Evolutionary conservation across 192 early-diverging fungal genomes (phyloP), one percentile per base, ranked within the genome.

Genomic region (Paraglomus occultum): DNA sequence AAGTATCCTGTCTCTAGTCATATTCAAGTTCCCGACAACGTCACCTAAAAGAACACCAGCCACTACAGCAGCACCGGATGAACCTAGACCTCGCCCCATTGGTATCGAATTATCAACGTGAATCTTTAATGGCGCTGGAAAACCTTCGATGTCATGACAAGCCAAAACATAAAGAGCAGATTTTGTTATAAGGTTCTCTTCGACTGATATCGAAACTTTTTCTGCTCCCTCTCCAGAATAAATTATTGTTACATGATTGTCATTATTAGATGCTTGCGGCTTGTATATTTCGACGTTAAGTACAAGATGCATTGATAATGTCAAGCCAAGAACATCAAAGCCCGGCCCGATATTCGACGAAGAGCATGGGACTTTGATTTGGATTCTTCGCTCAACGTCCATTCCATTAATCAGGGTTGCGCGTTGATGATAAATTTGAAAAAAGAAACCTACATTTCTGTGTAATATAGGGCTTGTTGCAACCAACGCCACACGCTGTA

Each of bases 321-420:
- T 89, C 5, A 94, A 84, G 22, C 97, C 97, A 46, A 99, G 85
- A 20, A 92, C 90, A 76, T 99, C 97, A 75, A 95, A 99, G 45
- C 97, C 97, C 15, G 96, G 95, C 14, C 97, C 97, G 54, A 99
- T 89, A 78, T 99, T 99, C 62, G 97, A 90, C n/a, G 97, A 91
- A 9, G 96, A 95, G 31, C 90, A 90, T 7, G 97, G 96, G n/a
- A 95, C 93, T 20, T 75, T 80, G 77, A 99, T 94, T 58, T 79
- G 73, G 66, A 85, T 80, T 67, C 80, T 82, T 54, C 73, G 77
- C 50, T 47, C n/a, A 47, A 39, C 6, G n/a, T 5, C 22, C 65
- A 67, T 67, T n/a, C 23, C 11, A 45, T 46, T 47, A 46, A 48
- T 43, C 10, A 60, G 10, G 20, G 31, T 31, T 31, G 31, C 31